A percentile compares a stretch with the other conserved stretches of the same genome.
These are phyloP conservation scores for Plenodomus lindquistii DNA, from an alignment of 2,329 filamentous ascomycete genomes.

Conservation along the genomic window DNA sequence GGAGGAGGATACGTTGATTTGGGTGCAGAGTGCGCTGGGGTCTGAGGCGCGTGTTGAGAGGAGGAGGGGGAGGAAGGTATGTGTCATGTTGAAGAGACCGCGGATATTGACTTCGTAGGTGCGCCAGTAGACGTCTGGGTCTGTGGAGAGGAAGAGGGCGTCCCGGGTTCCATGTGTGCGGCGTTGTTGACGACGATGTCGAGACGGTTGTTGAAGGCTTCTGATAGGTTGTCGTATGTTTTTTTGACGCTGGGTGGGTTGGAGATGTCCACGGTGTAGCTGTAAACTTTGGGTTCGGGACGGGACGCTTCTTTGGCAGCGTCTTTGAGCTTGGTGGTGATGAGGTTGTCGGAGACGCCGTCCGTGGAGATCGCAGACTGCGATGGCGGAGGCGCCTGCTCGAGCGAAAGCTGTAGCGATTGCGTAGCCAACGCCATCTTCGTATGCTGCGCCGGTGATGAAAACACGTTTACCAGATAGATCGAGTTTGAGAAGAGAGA, in stretches of 20 bases:
- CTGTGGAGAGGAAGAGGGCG: slow-evolving; percentile 35
- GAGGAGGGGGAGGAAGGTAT: slow-evolving; percentile 50
- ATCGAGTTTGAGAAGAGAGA: slow-evolving; percentile 9
- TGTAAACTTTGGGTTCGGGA: slow-evolving; percentile 4
- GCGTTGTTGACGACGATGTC: slow-evolving; percentile 55
- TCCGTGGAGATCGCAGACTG: slow-evolving; percentile 5
- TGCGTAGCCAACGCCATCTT: slow-evolving; percentile 13
- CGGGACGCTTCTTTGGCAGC: slow-evolving; percentile 7
- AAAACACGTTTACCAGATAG: slow-evolving; percentile 9
- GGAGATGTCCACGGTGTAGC: slow-evolving; percentile 10
- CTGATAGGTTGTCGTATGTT: neutral
- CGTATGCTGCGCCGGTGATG: slow-evolving; percentile 12
- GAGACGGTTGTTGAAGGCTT: slow-evolving; percentile 20
- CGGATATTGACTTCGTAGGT: slow-evolving; percentile 54
- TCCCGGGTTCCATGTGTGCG: slow-evolving; percentile 41
- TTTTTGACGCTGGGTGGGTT: neutral
- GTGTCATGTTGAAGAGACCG: slow-evolving; percentile 51
- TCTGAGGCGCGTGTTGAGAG: slow-evolving; percentile 28
- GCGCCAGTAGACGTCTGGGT: slow-evolving; percentile 46
- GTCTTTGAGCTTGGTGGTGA: slow-evolving; percentile 3
- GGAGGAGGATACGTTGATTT: slow-evolving; percentile 54
- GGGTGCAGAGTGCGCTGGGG: slow-evolving; percentile 9
- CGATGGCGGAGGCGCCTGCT: slow-evolving; percentile 10
- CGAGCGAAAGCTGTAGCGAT: slow-evolving; percentile 13
- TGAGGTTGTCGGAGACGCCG: slow-evolving; percentile 8